phyloP scores from a whole-genome alignment of 345 rosid species.

The Eucalyptus coolabah region DNA sequence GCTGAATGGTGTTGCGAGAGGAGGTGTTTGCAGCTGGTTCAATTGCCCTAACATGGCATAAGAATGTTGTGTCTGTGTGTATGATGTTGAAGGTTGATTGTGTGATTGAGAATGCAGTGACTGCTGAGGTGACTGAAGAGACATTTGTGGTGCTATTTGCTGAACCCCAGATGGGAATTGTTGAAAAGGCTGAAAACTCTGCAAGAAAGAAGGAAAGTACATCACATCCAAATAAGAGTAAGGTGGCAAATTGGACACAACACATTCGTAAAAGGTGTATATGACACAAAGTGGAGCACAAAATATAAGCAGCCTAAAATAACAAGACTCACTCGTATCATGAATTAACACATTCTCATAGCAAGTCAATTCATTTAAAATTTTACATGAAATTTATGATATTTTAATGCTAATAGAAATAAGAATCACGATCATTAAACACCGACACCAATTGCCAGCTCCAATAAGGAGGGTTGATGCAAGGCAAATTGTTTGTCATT shows the following conservation, averaged over 20 bases:
- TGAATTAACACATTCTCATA: background rate
- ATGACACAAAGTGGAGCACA: background rate
- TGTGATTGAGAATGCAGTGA: conserved; percentile 30
- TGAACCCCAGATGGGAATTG: conserved; percentile 33
- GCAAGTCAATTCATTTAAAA: background rate
- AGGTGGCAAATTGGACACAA: background rate
- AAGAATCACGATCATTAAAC: background rate
- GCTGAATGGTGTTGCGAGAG: conserved; percentile 17
- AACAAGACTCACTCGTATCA: background rate
- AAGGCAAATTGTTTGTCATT: background rate
- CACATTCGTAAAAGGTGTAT: background rate
- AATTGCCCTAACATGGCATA: background rate
- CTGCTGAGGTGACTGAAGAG: conserved; percentile 50
- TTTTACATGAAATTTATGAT: background rate
- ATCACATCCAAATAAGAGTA: background rate
- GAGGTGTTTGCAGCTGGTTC: conserved; percentile 18
- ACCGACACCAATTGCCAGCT: background rate
- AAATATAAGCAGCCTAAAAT: background rate
- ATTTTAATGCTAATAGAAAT: background rate
- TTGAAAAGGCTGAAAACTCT: conserved; percentile 27
- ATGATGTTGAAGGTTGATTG: conserved; percentile 25
- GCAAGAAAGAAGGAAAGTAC: background rate
- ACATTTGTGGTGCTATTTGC: conserved; percentile 60
- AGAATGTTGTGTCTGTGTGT: conserved; percentile 23
- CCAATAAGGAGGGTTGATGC: background rate